Evolutionary conservation across 2,329 filamentous ascomycete genomes (phyloP), one percentile per base, ranked within the genome.

Genomic region (Macrophomina pseudophaseolina): DNA sequence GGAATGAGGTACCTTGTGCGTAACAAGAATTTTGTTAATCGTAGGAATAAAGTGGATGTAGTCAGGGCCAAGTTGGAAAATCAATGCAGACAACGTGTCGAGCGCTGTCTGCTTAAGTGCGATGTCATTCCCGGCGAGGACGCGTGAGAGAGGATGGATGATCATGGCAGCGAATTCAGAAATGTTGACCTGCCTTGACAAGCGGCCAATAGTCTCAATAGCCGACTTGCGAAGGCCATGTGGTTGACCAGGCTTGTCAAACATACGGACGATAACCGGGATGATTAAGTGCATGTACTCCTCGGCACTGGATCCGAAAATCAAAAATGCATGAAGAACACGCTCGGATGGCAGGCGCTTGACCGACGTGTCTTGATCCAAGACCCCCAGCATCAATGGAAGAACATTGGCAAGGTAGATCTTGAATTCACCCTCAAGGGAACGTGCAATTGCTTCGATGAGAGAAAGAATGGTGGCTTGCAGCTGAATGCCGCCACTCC

Each of bases 201-300:
- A 89, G 75, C 95, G 94, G 28, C 93, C 94, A 68, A 99, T 89
- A 0, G 93, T 97, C 73, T 99, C 96, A 71, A 99, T 98, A 0
- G 94, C 94, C 30, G 90, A 89, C 78, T 93, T 96, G 64, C 93
- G 87, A 56, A 97, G 88, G 67, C 90, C 90, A 1, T 87, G 83
- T 7, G 93, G 93, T 69, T 96, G 92, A 11, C 91, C 89, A 38
- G 91, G 87, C 74, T 93, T 96, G 76, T 99, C 94, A 74, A 99
- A 98, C 58, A 97, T 91, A 52, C 91, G 89, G 8, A 99, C 94
- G 73, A 99, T 93, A 42, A 97, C 93, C 0, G 95, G 95, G 62
- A 99, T 92, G 71, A 99, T 98, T 63, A 99, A 85, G 76, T 99
- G 95, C 95, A 99, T 99, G 78, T 99, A 99, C 77, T 99, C 95